Evolutionary conservation across 441 rosid genomes (phyloP).

Genomic region (Melastoma candidum): DNA sequence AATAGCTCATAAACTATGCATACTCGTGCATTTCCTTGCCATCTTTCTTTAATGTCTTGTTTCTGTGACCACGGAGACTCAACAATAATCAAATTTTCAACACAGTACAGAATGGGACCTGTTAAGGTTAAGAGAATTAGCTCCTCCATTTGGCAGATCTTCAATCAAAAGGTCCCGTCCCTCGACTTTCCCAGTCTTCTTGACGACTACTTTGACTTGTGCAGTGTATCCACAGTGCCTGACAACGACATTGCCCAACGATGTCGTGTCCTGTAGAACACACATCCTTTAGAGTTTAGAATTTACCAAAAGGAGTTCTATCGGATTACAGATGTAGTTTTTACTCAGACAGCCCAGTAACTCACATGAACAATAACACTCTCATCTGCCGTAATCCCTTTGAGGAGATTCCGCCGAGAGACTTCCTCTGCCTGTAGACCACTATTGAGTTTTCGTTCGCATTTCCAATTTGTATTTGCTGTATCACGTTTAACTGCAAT

Average conservation of each 20-base stretch:
- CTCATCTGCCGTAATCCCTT: conserved; percentile 61
- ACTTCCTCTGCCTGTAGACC: conserved; percentile 8
- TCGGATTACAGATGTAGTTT: not conserved
- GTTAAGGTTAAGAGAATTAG: conserved; percentile 44
- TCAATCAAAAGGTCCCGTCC: conserved; percentile 35
- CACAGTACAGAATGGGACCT: conserved; percentile 19
- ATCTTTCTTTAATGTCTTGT: not conserved
- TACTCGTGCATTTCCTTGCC: too few relatives aligned
- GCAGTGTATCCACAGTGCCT: conserved; percentile 53
- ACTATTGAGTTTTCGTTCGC: conserved; percentile 22
- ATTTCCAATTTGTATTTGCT: conserved; percentile 25
- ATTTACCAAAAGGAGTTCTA: too few relatives aligned
- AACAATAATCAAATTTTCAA: not conserved
- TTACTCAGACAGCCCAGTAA: not conserved
- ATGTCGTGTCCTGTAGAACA: conserved; percentile 39
- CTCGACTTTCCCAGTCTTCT: conserved; percentile 25
- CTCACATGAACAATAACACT: conserved; percentile 55
- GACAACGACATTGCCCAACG: conserved; percentile 43
- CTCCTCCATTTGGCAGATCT: conserved; percentile 64
- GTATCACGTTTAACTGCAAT: conserved; percentile 34
- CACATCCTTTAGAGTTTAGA: too few relatives aligned
- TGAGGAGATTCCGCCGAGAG: conserved; percentile 28
- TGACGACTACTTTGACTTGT: conserved; percentile 39
- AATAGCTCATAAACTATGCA: too few relatives aligned
- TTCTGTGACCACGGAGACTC: not conserved